Base-by-base conservation (phyloP, 2,329 filamentous ascomycete species). In the Calonectria naviculata region DNA sequence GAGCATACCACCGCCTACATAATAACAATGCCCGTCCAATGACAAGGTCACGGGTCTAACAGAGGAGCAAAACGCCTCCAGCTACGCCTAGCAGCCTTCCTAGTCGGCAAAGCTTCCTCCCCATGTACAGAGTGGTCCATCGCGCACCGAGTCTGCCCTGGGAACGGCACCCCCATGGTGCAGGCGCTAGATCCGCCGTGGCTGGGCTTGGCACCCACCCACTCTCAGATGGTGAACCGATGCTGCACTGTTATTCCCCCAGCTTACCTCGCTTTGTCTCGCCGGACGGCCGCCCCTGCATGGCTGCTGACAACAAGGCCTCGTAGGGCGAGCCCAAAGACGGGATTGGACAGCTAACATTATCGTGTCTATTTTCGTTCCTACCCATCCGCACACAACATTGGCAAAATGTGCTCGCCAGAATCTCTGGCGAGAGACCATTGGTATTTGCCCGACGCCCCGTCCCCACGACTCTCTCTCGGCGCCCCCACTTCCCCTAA, bases 401-500 rank as follows among this genome's bases (percentile, higher is more conserved):
- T 44, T 44, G 26, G 36, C 24, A 21, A 24, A 26, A 31, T 61
- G 56, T 26, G 52, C 34, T 13, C 10, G 19, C 56, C 26, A 44
- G 19, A 61, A 29, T 42, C 24, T 10, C 56, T 29, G 34, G 56
- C 56, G 24, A 58, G 24, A 31, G 6, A 13, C 28, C 36, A 61
- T 61, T 61, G 56, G 56, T 17, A 61, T 61, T 61, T 61, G 36
- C 38, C 56, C 24, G 36, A 3, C 36, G 56, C 56, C 26, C 34
- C 36, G 65, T 63, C 61, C 46, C 52, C 71, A 75, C 71, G 65
- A 73, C 67, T 19, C 13, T 36, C 67, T 19, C 13, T 36, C 31
- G 12, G 21, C 31, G 52, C 52, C 47, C 44, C 72, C 65, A 72
- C 42, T 63, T 70, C 21, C 74, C 75, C 75, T 77, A 68, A 75